Conservation (phyloP, 106 monocot genomes). For the Agapanthus africanus region DNA sequence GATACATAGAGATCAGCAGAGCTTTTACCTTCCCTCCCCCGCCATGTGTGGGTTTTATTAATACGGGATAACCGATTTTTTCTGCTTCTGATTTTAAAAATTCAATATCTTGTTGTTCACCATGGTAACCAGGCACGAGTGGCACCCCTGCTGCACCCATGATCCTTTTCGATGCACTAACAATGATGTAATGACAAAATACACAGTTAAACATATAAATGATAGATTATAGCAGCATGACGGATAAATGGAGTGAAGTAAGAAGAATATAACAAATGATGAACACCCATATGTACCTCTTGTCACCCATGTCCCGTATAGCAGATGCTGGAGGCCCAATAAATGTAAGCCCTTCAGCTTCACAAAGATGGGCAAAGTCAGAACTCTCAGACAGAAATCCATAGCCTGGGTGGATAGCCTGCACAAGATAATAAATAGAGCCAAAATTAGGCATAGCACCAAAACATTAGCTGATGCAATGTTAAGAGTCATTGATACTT, state of each 20-base stretch:
- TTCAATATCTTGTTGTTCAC: constrained; percentile 63
- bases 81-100: constrained; percentile 83
- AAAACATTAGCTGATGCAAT: too few relatives aligned
- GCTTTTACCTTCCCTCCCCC: constrained; percentile 88
- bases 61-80: constrained; percentile 87
- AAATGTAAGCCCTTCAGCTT: constrained; percentile 74
- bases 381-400: constrained; percentile 98
- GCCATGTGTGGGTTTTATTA: constrained; percentile 99
- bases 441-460: not conserved
- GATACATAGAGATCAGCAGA: not conserved
- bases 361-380: constrained; percentile 88
- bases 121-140: constrained; percentile 98
- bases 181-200: constrained; percentile 3
- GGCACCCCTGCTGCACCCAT: constrained; percentile 95
- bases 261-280: not conserved
- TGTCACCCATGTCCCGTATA: constrained; percentile 98
- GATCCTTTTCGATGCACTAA: constrained; percentile 94
- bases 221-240: not conserved
- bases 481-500: not conserved
- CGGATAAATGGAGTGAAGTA: not conserved
- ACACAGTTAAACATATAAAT: not conserved
- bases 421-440: constrained; percentile 1
- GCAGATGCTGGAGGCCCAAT: constrained; percentile 98
- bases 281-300: constrained; percentile 47
- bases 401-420: constrained; percentile 98